Conservation (phyloP, 371 early-diverging fungal species). For the Apophysomyces elegans region DNA sequence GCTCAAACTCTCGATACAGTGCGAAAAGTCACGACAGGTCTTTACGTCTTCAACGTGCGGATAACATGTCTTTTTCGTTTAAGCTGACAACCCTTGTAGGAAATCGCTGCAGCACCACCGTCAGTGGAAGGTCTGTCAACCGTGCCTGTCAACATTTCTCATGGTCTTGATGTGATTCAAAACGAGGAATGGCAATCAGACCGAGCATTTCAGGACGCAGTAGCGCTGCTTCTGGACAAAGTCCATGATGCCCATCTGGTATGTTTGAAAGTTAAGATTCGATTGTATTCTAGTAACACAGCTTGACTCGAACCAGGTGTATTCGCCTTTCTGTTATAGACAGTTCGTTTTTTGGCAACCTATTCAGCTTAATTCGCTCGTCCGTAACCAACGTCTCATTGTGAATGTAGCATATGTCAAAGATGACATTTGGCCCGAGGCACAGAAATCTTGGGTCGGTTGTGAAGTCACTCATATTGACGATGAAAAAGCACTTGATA, state of each 20-base stretch:
- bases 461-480: constrained; percentile 57
- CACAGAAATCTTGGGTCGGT: constrained; percentile 46
- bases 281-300: constrained; percentile 3
- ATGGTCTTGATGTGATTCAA: constrained; percentile 49
- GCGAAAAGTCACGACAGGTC: constrained; percentile 47
- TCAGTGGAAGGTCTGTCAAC: constrained; percentile 41
- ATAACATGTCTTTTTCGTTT: not conserved
- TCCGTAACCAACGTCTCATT: constrained; percentile 43
- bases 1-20: constrained; percentile 49
- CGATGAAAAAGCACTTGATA: constrained; percentile 48
- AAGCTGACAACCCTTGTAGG: constrained; percentile 26
- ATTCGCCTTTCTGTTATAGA: constrained; percentile 54
- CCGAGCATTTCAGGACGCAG: constrained; percentile 52
- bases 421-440: constrained; percentile 54
- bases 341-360: constrained; percentile 60
- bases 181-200: constrained; percentile 51
- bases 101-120: constrained; percentile 51
- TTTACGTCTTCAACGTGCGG: constrained; percentile 57
- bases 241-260: constrained; percentile 58
- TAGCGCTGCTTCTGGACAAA: constrained; percentile 52
- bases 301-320: constrained; percentile 31
- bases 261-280: constrained; percentile 12
- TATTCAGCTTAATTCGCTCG: constrained; percentile 51
- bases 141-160: constrained; percentile 47
- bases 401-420: constrained; percentile 57